Evolutionary conservation across 2,329 filamentous ascomycete species (phyloP), one percentile per base, ranked within the genome.

Genomic region (Blastomyces gilchristii): DNA sequence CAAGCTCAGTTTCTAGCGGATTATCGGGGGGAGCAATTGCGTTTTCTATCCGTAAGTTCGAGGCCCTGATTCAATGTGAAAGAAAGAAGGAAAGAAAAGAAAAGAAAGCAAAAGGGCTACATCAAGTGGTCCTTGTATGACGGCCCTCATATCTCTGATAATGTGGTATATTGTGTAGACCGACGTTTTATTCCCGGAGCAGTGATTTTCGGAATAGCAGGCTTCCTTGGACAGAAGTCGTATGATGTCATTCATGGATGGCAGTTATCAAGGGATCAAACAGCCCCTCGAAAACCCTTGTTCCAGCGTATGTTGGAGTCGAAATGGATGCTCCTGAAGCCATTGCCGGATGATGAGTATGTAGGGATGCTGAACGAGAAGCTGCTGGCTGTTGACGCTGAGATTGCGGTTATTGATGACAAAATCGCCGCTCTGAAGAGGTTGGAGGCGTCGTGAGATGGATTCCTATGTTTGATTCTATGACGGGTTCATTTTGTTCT

Each of bases 321-420:
- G 41, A 86, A 82, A 70, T 90, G 86, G 83, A 88, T 85, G 66
- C 89, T 89, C 0, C 79, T 94, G 65, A 87, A 82, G 68, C 82
- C 83, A 14, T 76, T 94, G 34, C 85, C 84, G 0, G 87, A 94
- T 68, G 81, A 87, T 34, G 86, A 94, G 68, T 94, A 94, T 70
- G 82, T 83, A 64, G 76, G 81, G 0, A 85, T 91, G 76, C 78
- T 94, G 69, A 79, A 81, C 39, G 88, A 92, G 72, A 90, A 87
- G 75, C 76, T 91, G 50, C 72, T 93, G 34, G 82, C 80, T 65
- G 77, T 93, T 2, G 87, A 94, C 67, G 88, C 84, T 0, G 88
- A 93, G 65, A 91, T 94, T 73, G 86, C 89, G 0, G 74, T 94
- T 5, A 80, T 93, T 45, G 89, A 94, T 69, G 90, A 93, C 62